Evolutionary conservation across 192 early-diverging fungal genomes (phyloP), one percentile per base, ranked within the genome.

Genomic region (Chytriomyces hyalinus): DNA sequence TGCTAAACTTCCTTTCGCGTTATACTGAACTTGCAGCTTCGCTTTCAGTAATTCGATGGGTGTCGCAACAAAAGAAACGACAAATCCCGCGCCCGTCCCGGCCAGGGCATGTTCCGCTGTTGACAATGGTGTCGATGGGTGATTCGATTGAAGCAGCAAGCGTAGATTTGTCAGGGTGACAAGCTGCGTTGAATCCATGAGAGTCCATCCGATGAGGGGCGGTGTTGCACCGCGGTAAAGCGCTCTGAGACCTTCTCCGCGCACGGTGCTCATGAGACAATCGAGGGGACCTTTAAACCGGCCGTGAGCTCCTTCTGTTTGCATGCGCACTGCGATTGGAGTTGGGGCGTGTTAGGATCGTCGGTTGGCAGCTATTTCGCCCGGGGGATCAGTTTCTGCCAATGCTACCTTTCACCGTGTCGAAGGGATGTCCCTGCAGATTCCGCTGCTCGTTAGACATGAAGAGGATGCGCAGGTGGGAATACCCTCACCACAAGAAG

Each of bases 31-130:
- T 80, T 99, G 97, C 82, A 97, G 88, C 46, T 92, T 89, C 67
- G 94, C 92, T 78, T 99, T 99, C 51, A 97, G 80, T n/a, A 99
- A 81, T 77, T 99, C 97, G 3, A 99, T 94, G 1, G 97, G 96
- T 2, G 93, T 95, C 9, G 95, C 93, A 22, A 97, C 83, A 20
- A 94, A 84, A 64, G 89, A 90, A 73, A 97, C 96, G 44, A 94
- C 89, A 43, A 90, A 82, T 50, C 96, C 97, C 28, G 95, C 95
- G 45, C 93, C 94, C 36, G 94, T 89, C 46, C 97, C 97, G 47
- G 96, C 95, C 44, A 96, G 64, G 6, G 91, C 92, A 64, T 95
- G 92, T 69, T 97, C 89, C 0, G 67, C 63, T 6, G 94, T 77
- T 5, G 90, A 83, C 10, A 96, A 85, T 26, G 86, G 83, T 28